Conservation (phyloP, 225 moss, liverwort and hornwort species). For the Takakia lepidozioides region DNA sequence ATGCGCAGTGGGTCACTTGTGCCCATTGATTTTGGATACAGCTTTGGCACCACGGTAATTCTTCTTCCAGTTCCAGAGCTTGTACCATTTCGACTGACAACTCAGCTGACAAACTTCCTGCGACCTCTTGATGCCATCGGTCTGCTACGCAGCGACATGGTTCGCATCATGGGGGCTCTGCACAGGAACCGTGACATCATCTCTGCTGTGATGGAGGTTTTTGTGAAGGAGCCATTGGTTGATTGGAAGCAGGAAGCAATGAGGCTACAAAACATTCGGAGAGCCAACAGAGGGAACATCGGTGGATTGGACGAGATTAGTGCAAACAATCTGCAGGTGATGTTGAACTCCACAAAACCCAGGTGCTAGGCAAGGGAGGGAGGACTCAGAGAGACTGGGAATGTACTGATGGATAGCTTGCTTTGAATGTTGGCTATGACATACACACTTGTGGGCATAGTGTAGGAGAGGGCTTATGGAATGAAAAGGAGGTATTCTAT, state of each 20-base stretch:
- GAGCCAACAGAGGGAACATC: conserved; percentile 24
- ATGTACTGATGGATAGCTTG: too few relatives aligned
- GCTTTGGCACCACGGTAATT: conserved; percentile 89
- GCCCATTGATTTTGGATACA: conserved; percentile 97
- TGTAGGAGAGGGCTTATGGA: too few relatives aligned
- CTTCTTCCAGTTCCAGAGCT: conserved; percentile 91
- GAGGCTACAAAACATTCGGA: conserved; percentile 48
- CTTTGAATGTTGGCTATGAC: too few relatives aligned
- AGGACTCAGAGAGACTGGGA: too few relatives aligned
- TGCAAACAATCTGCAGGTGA: conserved; percentile 14
- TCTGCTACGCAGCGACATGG: conserved; percentile 76
- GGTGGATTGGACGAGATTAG: conserved; percentile 23
- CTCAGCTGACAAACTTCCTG: conserved; percentile 69
- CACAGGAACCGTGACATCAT: conserved; percentile 59
- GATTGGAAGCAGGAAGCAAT: conserved; percentile 89
- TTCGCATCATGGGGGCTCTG: conserved; percentile 63
- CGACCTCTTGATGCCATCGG: conserved; percentile 69
- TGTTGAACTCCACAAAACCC: too few relatives aligned
- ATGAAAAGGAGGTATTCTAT: too few relatives aligned
- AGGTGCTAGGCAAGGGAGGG: too few relatives aligned
- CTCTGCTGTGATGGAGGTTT: conserved; percentile 89
- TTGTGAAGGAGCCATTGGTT: conserved; percentile 87
- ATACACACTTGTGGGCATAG: too few relatives aligned
- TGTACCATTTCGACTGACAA: conserved; percentile 78
- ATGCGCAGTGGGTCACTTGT: conserved; percentile 79